These are phyloP conservation scores for Daucus carota DNA, from an alignment of 129 eudicot genomes.

Conservation along the genomic window DH1_v3.0 NC_030384.2:45985501-45986000, in stretches of 20 bases:
- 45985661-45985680: too few species aligned
- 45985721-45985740: too few species aligned
- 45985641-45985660: too few species aligned
- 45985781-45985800: neutral
- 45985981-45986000: neutral
- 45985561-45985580: too few species aligned
- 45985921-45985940: neutral
- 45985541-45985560: neutral
- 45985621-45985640: too few species aligned
- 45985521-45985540: neutral
- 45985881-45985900: too few species aligned
- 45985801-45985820: neutral
- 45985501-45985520: neutral
- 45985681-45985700: too few species aligned
- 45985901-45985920: neutral
- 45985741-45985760: neutral
- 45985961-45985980: neutral
- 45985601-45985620: too few species aligned
- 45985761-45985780: neutral
- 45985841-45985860: too few species aligned
- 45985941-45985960: neutral
- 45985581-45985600: too few species aligned
- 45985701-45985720: too few species aligned
- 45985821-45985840: too few species aligned
- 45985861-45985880: neutral